Evolutionary conservation across 2,329 filamentous ascomycete genomes (phyloP), one percentile per base, ranked within the genome.

Genomic region (Talaromyces sp.): DNA sequence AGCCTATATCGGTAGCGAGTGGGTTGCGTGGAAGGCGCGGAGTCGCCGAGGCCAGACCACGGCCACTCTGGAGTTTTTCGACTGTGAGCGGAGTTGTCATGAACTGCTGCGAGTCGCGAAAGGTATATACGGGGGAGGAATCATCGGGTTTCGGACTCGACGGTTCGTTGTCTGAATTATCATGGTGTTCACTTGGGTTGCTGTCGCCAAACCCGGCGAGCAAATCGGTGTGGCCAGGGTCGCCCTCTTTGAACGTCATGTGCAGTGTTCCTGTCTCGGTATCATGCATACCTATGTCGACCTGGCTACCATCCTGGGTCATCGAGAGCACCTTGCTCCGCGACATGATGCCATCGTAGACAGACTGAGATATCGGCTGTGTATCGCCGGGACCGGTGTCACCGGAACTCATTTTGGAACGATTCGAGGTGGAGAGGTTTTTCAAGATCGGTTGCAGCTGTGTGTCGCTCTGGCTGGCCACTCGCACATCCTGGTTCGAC

Each of bases 21-120:
- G 79, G 79, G 64, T 81, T 81, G 13, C 73, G 70, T 15, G 78
- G 74, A 28, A 76, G 63, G 7, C 70, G 71, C 17, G 79, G 78
- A n/a, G 75, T 79, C 55, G 70, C 68, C 5, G 69, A 63, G 28
- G 64, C 61, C 58, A 58, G n/a, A 42, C 72, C 67, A 28, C 71
- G 70, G 11, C 70, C 69, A 19, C 15, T 53, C 36, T 65, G 71
- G 49, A 68, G 70, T 65, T 77, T 79, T 36, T 72, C 72, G 3
- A 67, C 70, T 13, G 72, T 73, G 1, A 74, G 73, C 1, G 78
- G 79, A 2, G 79, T 80, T 13, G 72, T 75, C 28, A 72, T 69
- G 60, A 80, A 69, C 0, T 79, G 73, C 64, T 81, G 79, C 2
- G 78, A 81, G 64, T 81, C 78, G 1, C 78, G 78, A 60, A 80